These are phyloP conservation scores for Extremus antarcticus DNA, from an alignment of 495 filamentous ascomycete genomes.

Conservation along the genomic window DNA sequence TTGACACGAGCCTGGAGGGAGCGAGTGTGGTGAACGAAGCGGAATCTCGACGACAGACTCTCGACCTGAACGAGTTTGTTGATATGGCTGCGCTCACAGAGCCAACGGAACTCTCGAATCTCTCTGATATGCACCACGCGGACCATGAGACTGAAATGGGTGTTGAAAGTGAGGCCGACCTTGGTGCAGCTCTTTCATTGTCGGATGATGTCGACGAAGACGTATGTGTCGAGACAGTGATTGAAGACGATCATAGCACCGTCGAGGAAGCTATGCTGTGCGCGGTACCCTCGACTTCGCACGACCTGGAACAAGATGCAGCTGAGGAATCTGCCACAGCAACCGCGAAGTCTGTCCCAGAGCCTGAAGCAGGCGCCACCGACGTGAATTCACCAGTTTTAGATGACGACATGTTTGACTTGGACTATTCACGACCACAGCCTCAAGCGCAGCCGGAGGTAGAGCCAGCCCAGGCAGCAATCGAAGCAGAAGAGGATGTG, in stretches of 20 bases:
- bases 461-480: neutral
- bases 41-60: neutral
- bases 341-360: too few species aligned
- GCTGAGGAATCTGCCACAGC: too few species aligned
- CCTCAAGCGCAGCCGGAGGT: neutral
- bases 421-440: neutral
- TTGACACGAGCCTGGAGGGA: neutral
- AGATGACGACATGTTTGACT: neutral
- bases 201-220: too few species aligned
- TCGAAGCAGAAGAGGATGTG: neutral
- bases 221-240: too few species aligned
- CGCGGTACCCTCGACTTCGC: too few species aligned
- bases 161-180: neutral
- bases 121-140: neutral
- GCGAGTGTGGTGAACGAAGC: neutral
- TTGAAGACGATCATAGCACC: too few species aligned
- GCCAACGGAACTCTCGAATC: conserved; percentile 1
- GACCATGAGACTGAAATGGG: neutral
- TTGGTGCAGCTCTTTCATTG: too few species aligned
- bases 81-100: conserved; percentile 14
- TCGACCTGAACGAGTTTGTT: conserved; percentile 18
- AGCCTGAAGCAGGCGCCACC: too few species aligned
- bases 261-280: too few species aligned
- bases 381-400: neutral
- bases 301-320: too few species aligned